A percentile compares a stretch with the other conserved stretches of the same genome.
These are phyloP conservation scores for Arctostaphylos glauca DNA, from an alignment of 148 eudicot species.

Conservation along the genomic window DNA sequence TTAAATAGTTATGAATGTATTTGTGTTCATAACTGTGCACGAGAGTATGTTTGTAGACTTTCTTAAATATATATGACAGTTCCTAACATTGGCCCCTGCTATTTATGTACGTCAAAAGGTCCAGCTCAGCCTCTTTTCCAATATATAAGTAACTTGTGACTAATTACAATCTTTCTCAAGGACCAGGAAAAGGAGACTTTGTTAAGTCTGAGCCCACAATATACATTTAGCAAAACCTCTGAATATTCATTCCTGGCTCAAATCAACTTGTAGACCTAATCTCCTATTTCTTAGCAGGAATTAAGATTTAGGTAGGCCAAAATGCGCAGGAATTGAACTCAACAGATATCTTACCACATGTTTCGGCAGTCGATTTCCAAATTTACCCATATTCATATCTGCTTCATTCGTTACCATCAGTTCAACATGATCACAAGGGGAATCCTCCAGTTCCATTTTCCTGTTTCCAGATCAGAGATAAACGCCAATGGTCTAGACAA, in stretches of 20 bases:
- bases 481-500: not conserved
- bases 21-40: too few relatives aligned
- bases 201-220: too few relatives aligned
- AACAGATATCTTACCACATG: not conserved
- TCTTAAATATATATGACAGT: too few relatives aligned
- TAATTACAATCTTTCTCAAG: not conserved
- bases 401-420: not conserved
- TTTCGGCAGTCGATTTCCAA: not conserved
- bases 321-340: not conserved
- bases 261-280: not conserved
- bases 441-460: not conserved
- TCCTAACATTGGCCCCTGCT: too few relatives aligned
- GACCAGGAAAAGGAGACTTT: not conserved
- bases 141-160: too few relatives aligned
- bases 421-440: not conserved
- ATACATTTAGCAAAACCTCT: too few relatives aligned
- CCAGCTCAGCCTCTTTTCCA: too few relatives aligned
- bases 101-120: too few relatives aligned
- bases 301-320: not conserved
- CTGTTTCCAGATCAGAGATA: not conserved
- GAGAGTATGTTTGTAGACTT: too few relatives aligned
- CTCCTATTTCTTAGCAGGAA: not conserved
- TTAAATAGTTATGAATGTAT: too few relatives aligned
- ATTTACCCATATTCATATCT: not conserved
- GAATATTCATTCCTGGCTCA: not conserved